Evolutionary conservation across 2,329 filamentous ascomycete species (phyloP), one percentile per base, ranked within the genome.

Genomic region (Ilyonectria robusta): DNA sequence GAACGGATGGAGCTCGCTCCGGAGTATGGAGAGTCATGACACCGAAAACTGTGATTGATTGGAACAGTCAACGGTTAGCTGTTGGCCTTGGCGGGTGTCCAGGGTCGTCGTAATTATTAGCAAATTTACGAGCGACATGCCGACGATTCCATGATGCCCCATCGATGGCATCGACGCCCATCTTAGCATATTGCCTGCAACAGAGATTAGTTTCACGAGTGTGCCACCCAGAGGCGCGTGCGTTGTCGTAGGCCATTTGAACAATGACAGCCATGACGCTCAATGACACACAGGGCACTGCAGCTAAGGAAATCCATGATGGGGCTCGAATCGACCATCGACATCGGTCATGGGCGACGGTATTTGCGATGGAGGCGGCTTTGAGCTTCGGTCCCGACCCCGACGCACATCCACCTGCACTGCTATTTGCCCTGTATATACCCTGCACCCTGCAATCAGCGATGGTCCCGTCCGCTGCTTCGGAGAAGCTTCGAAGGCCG

Each of bases 401-500:
- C 47, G 51, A 59, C 46, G 15, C 26, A 31, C 57, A 51, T 42
- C 21, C 40, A 37, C 26, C 35, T 51, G 61, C 55, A 60, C 55
- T 42, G 40, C 55, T 61, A 55, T 58, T 62, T 51, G 58, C 48
- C 23, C 31, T 65, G 35, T 33, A 31, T 47, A 54, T 42, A 46
- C 47, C 35, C 29, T 64, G 56, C 40, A 53, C 50, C 46, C 63
- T 64, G 60, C 65, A 62, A 68, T 58, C 40, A 58, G 46, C 46
- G 47, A 68, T 65, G 56, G 59, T 60, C 46, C 40, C 62, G 59
- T 62, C 59, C 44, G 37, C 67, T 69, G 61, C 37, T 55, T 64
- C 46, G 59, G 72, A 70, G 66, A 72, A 72, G 59, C 47, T 67
- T 75, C 47, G 72, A 74, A 72, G 72, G 55, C 54, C 50, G 50